phyloP scores from a whole-genome alignment of 176 grass and related monocot genomes.

The Aegilops bicornis region DNA sequence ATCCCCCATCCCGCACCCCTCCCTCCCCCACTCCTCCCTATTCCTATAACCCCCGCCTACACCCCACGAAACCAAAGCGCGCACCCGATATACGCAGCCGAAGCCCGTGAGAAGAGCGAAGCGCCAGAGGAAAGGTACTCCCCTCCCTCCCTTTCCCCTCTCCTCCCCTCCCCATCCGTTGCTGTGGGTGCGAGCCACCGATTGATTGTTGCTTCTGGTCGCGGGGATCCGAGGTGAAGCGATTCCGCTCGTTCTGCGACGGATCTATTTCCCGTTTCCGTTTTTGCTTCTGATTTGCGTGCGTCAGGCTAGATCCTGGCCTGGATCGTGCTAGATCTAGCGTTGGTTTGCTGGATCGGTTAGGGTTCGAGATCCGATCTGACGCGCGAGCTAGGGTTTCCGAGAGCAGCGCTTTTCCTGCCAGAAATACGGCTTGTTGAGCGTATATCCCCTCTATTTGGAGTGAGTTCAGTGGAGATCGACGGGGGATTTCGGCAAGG shows the following conservation, averaged over 20 bases:
- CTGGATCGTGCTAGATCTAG: slow-evolving; percentile 12
- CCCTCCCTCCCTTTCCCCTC: no score
- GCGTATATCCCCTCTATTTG: neutral
- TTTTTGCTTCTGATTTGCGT: neutral
- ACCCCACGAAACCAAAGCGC: neutral
- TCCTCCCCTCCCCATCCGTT: accelerated
- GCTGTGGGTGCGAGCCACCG: neutral
- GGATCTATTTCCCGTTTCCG: neutral
- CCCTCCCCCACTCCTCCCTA: neutral
- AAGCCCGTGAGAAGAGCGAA: neutral
- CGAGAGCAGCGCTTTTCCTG: neutral
- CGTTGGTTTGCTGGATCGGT: neutral
- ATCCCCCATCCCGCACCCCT: neutral
- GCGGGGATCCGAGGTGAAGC: neutral
- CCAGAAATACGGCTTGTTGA: neutral
- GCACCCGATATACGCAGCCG: neutral
- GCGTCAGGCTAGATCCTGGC: neutral
- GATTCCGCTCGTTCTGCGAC: neutral
- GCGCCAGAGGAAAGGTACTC: neutral
- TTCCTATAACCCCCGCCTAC: neutral
- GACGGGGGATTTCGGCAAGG: neutral
- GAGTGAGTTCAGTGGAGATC: neutral
- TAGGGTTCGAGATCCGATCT: slow-evolving; percentile 1
- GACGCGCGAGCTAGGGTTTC: neutral
- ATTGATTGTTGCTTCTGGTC: neutral